Conservation (phyloP, 225 moss, liverwort and hornwort species). For the Straminergon stramineum region DNA sequence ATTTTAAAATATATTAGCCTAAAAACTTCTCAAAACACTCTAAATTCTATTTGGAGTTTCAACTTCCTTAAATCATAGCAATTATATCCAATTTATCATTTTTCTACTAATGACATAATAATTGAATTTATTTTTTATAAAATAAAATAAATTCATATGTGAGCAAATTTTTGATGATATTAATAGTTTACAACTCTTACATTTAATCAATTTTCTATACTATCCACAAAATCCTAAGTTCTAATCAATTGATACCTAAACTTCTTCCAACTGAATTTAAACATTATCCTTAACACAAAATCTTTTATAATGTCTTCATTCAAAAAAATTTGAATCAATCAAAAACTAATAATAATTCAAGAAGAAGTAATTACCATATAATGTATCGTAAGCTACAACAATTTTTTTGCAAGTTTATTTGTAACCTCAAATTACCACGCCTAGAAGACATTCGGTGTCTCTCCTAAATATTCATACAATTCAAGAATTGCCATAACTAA, state of each 20-base stretch:
- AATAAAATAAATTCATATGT: too few species aligned
- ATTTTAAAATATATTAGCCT: too few species aligned
- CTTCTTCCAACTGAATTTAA: neutral
- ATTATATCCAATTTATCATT: too few species aligned
- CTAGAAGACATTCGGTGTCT: rapidly evolving
- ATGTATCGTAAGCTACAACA: too few species aligned
- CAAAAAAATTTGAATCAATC: neutral
- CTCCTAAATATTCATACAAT: rapidly evolving
- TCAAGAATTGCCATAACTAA: neutral
- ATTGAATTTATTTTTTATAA: too few species aligned
- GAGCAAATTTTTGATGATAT: neutral
- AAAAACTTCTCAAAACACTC: too few species aligned
- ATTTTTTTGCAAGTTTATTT: too few species aligned
- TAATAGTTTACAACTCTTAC: neutral
- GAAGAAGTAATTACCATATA: neutral
- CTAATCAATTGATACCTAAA: too few species aligned
- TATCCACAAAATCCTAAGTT: neutral
- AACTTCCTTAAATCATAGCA: neutral
- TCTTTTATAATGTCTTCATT: neutral
- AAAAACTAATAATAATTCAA: neutral
- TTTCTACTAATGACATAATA: neutral
- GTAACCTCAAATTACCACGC: neutral
- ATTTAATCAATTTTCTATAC: neutral
- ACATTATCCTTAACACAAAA: neutral
- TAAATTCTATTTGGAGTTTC: neutral